Evolutionary conservation across 2,329 filamentous ascomycete genomes (phyloP).

Genomic region (Paradendryphiella salina): DNA sequence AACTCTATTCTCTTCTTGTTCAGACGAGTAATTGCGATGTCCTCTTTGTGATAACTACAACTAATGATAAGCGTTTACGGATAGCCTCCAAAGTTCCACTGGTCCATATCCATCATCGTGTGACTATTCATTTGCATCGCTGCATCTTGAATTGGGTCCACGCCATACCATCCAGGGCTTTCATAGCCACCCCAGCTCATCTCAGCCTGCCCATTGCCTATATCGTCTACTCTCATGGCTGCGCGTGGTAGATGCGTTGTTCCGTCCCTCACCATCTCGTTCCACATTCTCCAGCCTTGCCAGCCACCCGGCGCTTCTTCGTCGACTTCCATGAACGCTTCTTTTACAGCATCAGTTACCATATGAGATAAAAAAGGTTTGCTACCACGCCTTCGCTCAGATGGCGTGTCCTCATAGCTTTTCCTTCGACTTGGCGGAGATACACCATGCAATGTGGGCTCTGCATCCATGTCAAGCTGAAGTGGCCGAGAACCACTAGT

Average conservation of each 20-base stretch:
- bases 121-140: constrained; percentile 6
- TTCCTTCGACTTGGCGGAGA: neutral
- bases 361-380: constrained; percentile 16
- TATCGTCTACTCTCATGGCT: neutral
- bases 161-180: constrained; percentile 5
- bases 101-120: constrained; percentile 12
- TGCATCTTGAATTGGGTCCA: constrained; percentile 14
- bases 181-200: constrained; percentile 13
- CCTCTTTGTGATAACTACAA: neutral
- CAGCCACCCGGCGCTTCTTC: constrained; percentile 34
- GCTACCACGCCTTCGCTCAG: neutral
- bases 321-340: constrained; percentile 37
- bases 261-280: constrained; percentile 29
- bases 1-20: no score
- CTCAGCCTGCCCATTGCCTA: constrained; percentile 11
- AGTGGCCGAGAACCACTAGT: constrained; percentile 3
- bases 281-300: constrained; percentile 37
- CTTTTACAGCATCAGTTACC: constrained; percentile 32
- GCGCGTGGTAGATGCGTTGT: neutral
- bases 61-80: constrained; percentile 1
- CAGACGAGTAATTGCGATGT: no score
- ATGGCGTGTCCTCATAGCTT: neutral
- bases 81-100: constrained; percentile 27
- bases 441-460: neutral
- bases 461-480: constrained; percentile 8